Percentiles rank a stretch among this genome's conserved stretches.
Conservation (phyloP, 129 eudicot genomes). For the Erigeron canadensis region DNA sequence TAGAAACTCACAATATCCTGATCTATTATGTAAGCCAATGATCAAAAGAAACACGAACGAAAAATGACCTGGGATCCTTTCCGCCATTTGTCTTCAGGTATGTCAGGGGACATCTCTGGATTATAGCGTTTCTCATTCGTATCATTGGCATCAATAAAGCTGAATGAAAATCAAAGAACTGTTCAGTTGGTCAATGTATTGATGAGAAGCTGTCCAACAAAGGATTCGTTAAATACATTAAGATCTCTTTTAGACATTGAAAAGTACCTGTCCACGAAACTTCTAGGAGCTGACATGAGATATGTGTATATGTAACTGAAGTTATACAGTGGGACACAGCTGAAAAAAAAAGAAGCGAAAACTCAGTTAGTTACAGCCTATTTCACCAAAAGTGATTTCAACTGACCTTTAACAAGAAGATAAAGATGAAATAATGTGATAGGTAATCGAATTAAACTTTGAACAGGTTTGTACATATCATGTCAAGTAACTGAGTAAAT, state of each 20-base stretch:
- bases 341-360: conserved; percentile 32
- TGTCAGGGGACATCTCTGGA: conserved; percentile 46
- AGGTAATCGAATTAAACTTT: conserved; percentile 10
- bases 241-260: not conserved
- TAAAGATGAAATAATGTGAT: not conserved
- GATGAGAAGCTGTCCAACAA: not conserved
- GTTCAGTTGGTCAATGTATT: not conserved
- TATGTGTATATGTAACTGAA: conserved; percentile 51
- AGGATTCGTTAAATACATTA: not conserved
- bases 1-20: conserved; percentile 11
- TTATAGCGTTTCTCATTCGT: conserved; percentile 37
- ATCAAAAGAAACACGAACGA: not conserved
- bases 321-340: conserved; percentile 56
- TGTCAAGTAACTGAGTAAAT: not conserved
- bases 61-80: conserved; percentile 53
- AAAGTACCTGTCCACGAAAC: conserved; percentile 56
- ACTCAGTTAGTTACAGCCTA: not conserved
- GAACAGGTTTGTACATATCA: not conserved
- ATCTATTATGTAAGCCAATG: conserved; percentile 1
- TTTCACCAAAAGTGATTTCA: not conserved
- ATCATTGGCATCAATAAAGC: conserved; percentile 38
- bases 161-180: conserved; percentile 26
- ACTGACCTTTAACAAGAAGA: not conserved
- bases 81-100: conserved; percentile 51
- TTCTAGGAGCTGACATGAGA: conserved; percentile 49